Percentiles rank a stretch among this genome's conserved stretches.
These are phyloP conservation scores for Scheffersomyces amazonensis DNA, from an alignment of 805 yeast genomes.

Conservation along the genomic window DNA sequence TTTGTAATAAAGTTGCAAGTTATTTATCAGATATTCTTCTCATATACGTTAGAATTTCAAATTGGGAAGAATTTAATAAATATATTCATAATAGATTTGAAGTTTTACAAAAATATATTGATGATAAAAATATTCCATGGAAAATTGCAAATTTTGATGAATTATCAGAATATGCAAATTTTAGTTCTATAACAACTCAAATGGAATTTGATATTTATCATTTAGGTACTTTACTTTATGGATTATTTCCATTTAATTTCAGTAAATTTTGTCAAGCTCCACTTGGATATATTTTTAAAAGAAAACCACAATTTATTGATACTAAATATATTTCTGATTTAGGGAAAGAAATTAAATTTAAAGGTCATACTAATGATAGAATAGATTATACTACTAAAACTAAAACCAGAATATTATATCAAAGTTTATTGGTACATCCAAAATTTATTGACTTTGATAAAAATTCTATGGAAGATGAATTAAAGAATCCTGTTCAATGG, in stretches of 20 bases:
- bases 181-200: constrained; percentile 12
- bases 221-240: constrained; percentile 52
- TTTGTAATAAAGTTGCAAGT: constrained; percentile 28
- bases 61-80: constrained; percentile 18
- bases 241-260: constrained; percentile 53
- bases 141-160: constrained; percentile 12
- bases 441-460: constrained; percentile 32
- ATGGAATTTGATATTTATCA: constrained; percentile 25
- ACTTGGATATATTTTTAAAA: constrained; percentile 19
- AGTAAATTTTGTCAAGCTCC: constrained; percentile 43
- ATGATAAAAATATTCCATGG: constrained; percentile 14
- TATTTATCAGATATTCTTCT: constrained; percentile 42
- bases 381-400: constrained; percentile 6
- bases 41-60: constrained; percentile 38
- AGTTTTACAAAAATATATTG: constrained; percentile 4
- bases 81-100: constrained; percentile 9
- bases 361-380: neutral
- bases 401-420: constrained; percentile 22
- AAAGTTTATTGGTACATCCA: constrained; percentile 47
- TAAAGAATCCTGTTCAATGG: constrained; percentile 18
- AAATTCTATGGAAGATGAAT: constrained; percentile 13
- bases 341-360: neutral
- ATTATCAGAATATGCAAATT: constrained; percentile 4
- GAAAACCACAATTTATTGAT: constrained; percentile 12
- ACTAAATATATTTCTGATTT: constrained; percentile 6